Conservation (phyloP, 129 eudicot species). For the Escallonia rubra region DNA sequence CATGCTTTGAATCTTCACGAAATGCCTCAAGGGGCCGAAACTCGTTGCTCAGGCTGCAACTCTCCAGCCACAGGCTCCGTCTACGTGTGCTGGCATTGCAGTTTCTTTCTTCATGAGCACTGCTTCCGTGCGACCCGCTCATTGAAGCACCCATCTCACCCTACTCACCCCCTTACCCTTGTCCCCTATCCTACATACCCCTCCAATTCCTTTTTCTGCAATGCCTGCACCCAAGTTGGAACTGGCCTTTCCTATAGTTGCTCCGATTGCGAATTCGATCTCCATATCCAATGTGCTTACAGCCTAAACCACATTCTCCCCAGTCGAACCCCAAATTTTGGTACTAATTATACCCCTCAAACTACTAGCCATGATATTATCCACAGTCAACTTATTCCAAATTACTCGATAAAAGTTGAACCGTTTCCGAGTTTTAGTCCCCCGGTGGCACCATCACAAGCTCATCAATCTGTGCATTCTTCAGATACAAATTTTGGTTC, state of each 20-base stretch:
- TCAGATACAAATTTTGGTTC: too few species aligned
- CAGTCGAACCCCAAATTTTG: not conserved
- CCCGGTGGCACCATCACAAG: too few species aligned
- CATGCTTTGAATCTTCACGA: constrained; percentile 48
- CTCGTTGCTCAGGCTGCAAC: constrained; percentile 46
- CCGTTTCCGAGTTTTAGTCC: not conserved
- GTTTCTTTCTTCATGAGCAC: constrained; percentile 41
- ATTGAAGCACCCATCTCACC: constrained; percentile 54
- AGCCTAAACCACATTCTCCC: constrained; percentile 1
- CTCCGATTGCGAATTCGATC: constrained; percentile 56
- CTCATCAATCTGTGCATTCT: too few species aligned
- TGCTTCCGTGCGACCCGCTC: constrained; percentile 58
- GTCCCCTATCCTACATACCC: constrained; percentile 70
- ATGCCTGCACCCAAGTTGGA: constrained; percentile 42
- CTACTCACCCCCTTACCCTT: constrained; percentile 52
- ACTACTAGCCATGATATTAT: too few species aligned
- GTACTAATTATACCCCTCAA: not conserved
- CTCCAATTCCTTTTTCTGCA: constrained; percentile 54
- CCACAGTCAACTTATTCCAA: not conserved
- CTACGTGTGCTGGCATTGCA: constrained; percentile 37
- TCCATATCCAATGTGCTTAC: constrained; percentile 42
- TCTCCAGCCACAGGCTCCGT: constrained; percentile 21
- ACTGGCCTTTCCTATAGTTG: constrained; percentile 50
- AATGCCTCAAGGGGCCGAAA: constrained; percentile 42
- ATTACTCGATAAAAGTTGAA: not conserved